Evolutionary conservation across 345 rosid genomes (phyloP), one percentile per base, ranked within the genome.

Genomic region (Aethionema arabicum): DNA sequence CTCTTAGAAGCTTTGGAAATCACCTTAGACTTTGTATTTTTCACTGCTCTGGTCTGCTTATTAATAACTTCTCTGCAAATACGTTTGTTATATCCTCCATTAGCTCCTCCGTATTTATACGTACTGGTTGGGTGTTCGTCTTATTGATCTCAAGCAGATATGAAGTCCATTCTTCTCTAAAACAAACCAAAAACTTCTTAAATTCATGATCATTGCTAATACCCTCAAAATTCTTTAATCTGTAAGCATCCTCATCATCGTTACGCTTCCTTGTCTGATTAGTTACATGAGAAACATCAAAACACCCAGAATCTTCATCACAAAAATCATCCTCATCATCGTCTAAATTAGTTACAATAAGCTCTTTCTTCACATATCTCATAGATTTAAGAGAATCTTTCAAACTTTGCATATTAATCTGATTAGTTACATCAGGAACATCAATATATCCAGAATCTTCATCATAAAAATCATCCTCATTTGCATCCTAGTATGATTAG

Each of bases 161-260:
- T 35, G 83, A 74, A 43, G 31, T 32, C 35, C 65, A 66, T 44
- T 76, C 69, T 59, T 10, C 67, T 58, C 65, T 72, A 6, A 72
- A 39, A 37, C 78, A 74, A 45, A 74, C 66, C 50, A 74, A 63
- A 68, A 82, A 78, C 55, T 11, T 39, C 53, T 47, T 50, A 73
- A 76, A 84, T 6, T 67, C 57, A 12, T 70, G 65, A 67, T 88
- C 85, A 2, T 29, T 42, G 32, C n/a, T 32, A n/a, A n/a, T n/a
- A 59, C 36, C 58, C 38, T n/a, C n/a, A n/a, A n/a, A n/a, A n/a
- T n/a, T n/a, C n/a, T n/a, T n/a, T n/a, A n/a, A n/a, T n/a, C n/a
- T n/a, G n/a, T 32, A 51, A 47, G 44, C 59, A 63, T 13, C 50
- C 16, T 4, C 16, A 63, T 14, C 47, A 48, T 3, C 46, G 58